Evolutionary conservation across 345 rosid species (phyloP), one percentile per base, ranked within the genome.

Genomic region (Acer negundo): DNA sequence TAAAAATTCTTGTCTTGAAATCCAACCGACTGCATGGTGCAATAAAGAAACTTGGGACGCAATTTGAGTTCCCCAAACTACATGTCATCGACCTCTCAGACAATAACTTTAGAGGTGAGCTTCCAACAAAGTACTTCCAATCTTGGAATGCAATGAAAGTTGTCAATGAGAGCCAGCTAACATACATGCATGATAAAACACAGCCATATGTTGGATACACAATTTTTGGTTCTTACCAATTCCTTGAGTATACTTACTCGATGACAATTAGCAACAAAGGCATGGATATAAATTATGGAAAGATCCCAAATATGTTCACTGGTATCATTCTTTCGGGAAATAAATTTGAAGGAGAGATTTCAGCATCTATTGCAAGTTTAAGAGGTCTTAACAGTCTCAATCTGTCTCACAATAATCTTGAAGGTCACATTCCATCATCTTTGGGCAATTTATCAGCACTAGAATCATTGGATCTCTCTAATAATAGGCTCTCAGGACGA

Each of bases 391-490:
- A 28, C 0, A 26, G 56, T 35, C 62, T 80, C 51, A 80, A 80
- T 51, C 75, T 82, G 4, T 85, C 84, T 35, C 66, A 83, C 69
- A 77, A 85, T 42, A 20, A 22, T 7, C 80, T 85, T 61, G 51
- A 63, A 0, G 67, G 83, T 8, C 67, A 51, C 2, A 73, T 78
- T 51, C 82, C 86, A 1, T 35, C 62, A 3, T 66, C 71, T 0
- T 15, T 85, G 20, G 75, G 24, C 3, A 35, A 71, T 2, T 31
- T 82, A 3, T 13, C 38, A 0, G 11, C 20, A 0, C 80, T 82
- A 42, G 75, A 78, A 73, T 69, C 82, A 0, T 28, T 81, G 15
- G 87, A 84, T 22, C 75, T 82, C 19, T 82, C 85, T n/a, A 24
- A 9, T 0, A 86, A 82, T 75, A 26, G 42, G 23, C 75, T 84